phyloP scores from a whole-genome alignment of 768 basidiomycete genomes.

The Pisolithus microcarpus region DNA sequence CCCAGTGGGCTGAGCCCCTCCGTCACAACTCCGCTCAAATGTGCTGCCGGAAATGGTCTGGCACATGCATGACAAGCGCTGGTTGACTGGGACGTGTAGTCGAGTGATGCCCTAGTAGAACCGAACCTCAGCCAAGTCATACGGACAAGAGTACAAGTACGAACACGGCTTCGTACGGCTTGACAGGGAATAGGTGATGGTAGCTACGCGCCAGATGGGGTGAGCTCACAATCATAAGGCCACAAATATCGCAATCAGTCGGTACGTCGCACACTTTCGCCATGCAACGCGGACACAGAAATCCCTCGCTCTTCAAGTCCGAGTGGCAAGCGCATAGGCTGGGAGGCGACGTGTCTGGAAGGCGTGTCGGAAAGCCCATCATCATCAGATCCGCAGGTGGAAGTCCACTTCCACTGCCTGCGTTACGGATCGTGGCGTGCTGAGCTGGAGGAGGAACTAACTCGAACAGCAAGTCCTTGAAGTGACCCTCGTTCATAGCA shows the following conservation, averaged over 20 bases:
- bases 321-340: conserved; percentile 93
- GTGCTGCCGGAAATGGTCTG: conserved; percentile 50
- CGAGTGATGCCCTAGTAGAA: conserved; percentile 32
- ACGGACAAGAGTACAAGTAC: conserved; percentile 25
- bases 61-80: conserved; percentile 73
- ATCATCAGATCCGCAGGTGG: conserved; percentile 90
- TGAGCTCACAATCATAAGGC: conserved; percentile 95
- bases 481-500: conserved; percentile 97
- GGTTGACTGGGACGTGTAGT: conserved; percentile 30
- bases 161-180: conserved; percentile 74
- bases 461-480: conserved; percentile 93
- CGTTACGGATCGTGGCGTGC: conserved; percentile 42
- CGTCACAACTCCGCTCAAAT: conserved; percentile 29
- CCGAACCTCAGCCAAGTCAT: conserved; percentile 1
- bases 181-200: conserved; percentile 93
- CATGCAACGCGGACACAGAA: conserved; percentile 89
- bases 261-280: conserved; percentile 96
- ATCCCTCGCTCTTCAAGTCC: conserved; percentile 86
- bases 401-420: conserved; percentile 42
- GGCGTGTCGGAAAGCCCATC: conserved; percentile 96
- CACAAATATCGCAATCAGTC: conserved; percentile 96
- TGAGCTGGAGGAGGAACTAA: conserved; percentile 92
- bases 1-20: conserved; percentile 80
- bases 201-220: conserved; percentile 96
- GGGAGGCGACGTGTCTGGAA: conserved; percentile 76